Evolutionary conservation across 2,329 filamentous ascomycete species (phyloP), one percentile per base, ranked within the genome.

Genomic region (Cercospora nicotianae): DNA sequence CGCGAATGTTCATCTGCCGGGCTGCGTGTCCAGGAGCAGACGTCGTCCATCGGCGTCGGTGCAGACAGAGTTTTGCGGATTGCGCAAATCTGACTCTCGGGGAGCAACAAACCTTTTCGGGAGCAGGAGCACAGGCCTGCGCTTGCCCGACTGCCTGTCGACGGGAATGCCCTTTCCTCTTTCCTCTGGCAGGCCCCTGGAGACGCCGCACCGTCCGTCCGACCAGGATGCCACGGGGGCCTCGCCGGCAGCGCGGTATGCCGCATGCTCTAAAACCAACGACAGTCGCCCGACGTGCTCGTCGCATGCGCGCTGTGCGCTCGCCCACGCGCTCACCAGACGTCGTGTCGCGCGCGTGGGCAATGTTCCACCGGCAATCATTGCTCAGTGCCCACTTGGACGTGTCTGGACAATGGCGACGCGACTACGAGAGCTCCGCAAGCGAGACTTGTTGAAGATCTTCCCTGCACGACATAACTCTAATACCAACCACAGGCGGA

Each of bases 391-490:
- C 36, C 36, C 36, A 8, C 36, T 42, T n/a, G 36, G 36, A 42
- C 45, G 45, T 51, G 45, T 51, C 45, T 51, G 42, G 23, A 48
- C 60, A 62, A 18, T 26, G 31, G 20, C 58, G 28, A 39, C 16
- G 20, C 33, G 28, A 23, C 28, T 8, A 42, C 16, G 16, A 42
- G 16, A n/a, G 36, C 33, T 36, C 30, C 58, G 58, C 65, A 69
- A 69, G 67, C 67, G 67, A 69, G 64, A 28, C 36, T 53, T 55
- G 39, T 20, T 2, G 53, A 23, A 12, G 65, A 70, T 67, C 65
- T 36, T 33, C 57, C 51, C 65, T 70, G 68, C 68, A 70, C 65
- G 60, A 70, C 67, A 67, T 66, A 69, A 64, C 59, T 64, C 20
- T 59, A 53, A 28, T 60, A 26, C 33, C 60, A 62, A 62, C 60